These are phyloP conservation scores for Cryptosporidium sp. DNA, from an alignment of 169 alveolate species.

Conservation along the genomic window DNA sequence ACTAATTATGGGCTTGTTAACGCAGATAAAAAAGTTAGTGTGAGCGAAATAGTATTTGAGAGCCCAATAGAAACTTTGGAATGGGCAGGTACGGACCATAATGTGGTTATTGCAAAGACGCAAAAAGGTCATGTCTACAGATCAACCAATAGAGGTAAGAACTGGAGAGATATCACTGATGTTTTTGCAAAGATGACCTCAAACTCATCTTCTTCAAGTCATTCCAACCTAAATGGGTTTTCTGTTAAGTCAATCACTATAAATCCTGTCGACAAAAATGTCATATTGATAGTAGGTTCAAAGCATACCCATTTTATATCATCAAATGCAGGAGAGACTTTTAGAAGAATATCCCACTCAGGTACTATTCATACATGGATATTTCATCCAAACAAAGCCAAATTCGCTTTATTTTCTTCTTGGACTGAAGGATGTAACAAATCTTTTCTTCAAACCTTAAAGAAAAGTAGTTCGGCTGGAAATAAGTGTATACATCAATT, in stretches of 20 bases:
- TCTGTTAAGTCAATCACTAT: slow-evolving; percentile 78
- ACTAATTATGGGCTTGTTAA: slow-evolving; percentile 16
- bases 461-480: slow-evolving; percentile 54
- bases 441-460: slow-evolving; percentile 43
- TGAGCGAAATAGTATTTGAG: slow-evolving; percentile 88
- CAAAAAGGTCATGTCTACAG: slow-evolving; percentile 87
- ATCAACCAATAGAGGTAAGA: slow-evolving; percentile 86
- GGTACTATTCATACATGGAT: slow-evolving; percentile 86
- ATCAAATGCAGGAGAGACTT: slow-evolving; percentile 83
- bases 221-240: slow-evolving; percentile 24
- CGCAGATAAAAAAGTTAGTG: slow-evolving; percentile 87
- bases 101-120: slow-evolving; percentile 85
- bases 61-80: slow-evolving; percentile 86
- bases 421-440: slow-evolving; percentile 88
- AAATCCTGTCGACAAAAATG: slow-evolving; percentile 83
- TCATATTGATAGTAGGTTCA: slow-evolving; percentile 84
- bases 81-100: slow-evolving; percentile 88
- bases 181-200: slow-evolving; percentile 22
- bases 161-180: slow-evolving; percentile 88
- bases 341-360: slow-evolving; percentile 82
- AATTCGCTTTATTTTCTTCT: slow-evolving; percentile 87
- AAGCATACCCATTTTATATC: slow-evolving; percentile 82
- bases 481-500: slow-evolving; percentile 90
- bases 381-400: slow-evolving; percentile 86
- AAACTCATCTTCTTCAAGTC: slow-evolving; percentile 1